phyloP scores from a whole-genome alignment of 139 green algal species.

The Bryopsis sp. region DNA sequence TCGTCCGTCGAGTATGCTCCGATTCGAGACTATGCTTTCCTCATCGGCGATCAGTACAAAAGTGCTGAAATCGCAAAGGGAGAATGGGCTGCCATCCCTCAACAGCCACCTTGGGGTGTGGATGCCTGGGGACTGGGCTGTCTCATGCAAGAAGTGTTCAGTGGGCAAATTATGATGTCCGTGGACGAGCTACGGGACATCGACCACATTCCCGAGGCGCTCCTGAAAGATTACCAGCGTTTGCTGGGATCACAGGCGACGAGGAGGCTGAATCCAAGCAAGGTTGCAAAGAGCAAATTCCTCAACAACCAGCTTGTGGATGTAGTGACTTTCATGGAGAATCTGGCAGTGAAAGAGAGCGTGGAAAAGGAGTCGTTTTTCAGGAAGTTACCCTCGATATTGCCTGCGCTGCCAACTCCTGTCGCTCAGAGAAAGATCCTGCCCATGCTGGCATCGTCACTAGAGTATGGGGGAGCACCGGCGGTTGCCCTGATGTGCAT shows the following conservation, averaged over 20 bases:
- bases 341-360: conserved; percentile 62
- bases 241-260: conserved; percentile 64
- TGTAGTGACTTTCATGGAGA: conserved; percentile 86
- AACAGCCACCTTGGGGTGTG: conserved; percentile 79
- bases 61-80: conserved; percentile 67
- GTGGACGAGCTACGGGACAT: conserved; percentile 74
- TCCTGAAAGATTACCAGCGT: conserved; percentile 82
- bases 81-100: conserved; percentile 67
- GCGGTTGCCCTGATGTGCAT: conserved; percentile 64
- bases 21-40: neutral
- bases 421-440: conserved; percentile 81
- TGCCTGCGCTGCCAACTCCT: conserved; percentile 48
- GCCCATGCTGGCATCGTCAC: conserved; percentile 70
- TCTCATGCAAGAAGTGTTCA: conserved; percentile 83
- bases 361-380: conserved; percentile 68
- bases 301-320: conserved; percentile 87
- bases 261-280: conserved; percentile 74
- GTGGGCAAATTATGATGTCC: conserved; percentile 31
- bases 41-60: conserved; percentile 72
- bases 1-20: conserved; percentile 17
- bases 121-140: conserved; percentile 97
- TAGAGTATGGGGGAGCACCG: conserved; percentile 87
- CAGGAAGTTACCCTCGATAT: conserved; percentile 38
- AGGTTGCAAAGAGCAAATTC: conserved; percentile 66
- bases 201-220: conserved; percentile 57